Evolutionary conservation across 768 basidiomycete genomes (phyloP).

Genomic region (Tylopilus vinaceipallidus): DNA sequence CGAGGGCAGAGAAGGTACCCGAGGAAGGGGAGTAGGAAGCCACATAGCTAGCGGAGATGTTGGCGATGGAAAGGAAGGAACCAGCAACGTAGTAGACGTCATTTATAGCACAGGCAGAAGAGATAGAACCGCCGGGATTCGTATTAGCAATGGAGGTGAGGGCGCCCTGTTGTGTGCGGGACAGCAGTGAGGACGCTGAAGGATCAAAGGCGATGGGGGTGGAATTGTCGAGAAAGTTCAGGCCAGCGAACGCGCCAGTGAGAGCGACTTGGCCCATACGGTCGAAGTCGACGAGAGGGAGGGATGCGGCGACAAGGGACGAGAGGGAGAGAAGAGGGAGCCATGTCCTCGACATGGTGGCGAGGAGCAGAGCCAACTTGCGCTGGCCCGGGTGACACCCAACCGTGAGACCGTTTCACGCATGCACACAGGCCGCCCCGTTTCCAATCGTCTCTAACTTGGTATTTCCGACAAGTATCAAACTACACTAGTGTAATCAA

Average conservation of each 20-base stretch:
- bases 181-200: conserved; percentile 66
- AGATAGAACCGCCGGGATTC: conserved; percentile 74
- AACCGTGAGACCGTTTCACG: conserved; percentile 25
- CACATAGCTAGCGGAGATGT: conserved; percentile 63
- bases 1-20: conserved; percentile 58
- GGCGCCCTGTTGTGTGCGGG: conserved; percentile 61
- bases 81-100: conserved; percentile 80
- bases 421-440: background rate
- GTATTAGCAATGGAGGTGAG: conserved; percentile 73
- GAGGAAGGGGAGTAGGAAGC: conserved; percentile 69
- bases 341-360: conserved; percentile 11
- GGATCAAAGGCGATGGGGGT: conserved; percentile 62
- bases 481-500: conserved; percentile 13
- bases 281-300: conserved; percentile 64
- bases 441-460: background rate
- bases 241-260: conserved; percentile 83
- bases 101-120: conserved; percentile 68
- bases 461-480: background rate
- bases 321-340: conserved; percentile 25
- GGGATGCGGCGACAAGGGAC: conserved; percentile 32
- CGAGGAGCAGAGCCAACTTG: too few species aligned
- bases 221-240: conserved; percentile 69
- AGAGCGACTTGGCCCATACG: conserved; percentile 92
- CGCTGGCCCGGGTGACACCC: too few species aligned
- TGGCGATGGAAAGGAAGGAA: conserved; percentile 70